Base-by-base conservation (phyloP, 371 early-diverging fungal species). In the Circinella minor region DNA sequence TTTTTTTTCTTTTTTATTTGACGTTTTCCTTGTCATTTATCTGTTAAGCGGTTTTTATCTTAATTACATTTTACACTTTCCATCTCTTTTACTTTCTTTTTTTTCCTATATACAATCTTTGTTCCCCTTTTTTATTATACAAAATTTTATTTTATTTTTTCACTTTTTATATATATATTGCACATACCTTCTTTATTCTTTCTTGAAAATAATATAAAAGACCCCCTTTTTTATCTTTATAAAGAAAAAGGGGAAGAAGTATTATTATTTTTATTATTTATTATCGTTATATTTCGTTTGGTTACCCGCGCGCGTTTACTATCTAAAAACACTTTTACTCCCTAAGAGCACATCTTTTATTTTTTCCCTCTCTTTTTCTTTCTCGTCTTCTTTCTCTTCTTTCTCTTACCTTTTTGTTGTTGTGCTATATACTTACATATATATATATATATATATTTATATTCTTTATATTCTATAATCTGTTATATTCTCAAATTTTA, bases 321-420 rank as follows among this genome's bases (percentile, higher is more conserved):
- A 9, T 43, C 11, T 43, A 43, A 27, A 27, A 27, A 27, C 27
- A 27, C 27, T 43, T 43, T 9, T 43, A 43, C 43, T 43, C 43
- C 43, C 11, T 43, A 43, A 43, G 6, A 43, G 11, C 11, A 43
- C 43, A 43, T 11, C 11, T 43, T 43, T 51, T 15, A n/a, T 15
- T 15, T 5, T 17, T 43, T 20, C n/a, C 20, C n/a, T 46, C 46
- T 17, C 63, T 43, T 63, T 34, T n/a, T 47, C n/a, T 63, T 63
- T 63, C 43, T 43, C 27, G 20, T n/a, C 15, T 63, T 14, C 47
- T 27, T 47, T 9, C 70, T 66, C 68, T 61, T 70, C 61, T 49
- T 39, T 59, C 65, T 71, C 68, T 68, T 68, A 60, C 55, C 70
- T 62, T 75, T 15, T 51, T 51, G 51, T 51, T 51, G 17, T 43